Evolutionary conservation across 495 filamentous ascomycete genomes (phyloP).

Genomic region (Penicillium samsonianum): DNA sequence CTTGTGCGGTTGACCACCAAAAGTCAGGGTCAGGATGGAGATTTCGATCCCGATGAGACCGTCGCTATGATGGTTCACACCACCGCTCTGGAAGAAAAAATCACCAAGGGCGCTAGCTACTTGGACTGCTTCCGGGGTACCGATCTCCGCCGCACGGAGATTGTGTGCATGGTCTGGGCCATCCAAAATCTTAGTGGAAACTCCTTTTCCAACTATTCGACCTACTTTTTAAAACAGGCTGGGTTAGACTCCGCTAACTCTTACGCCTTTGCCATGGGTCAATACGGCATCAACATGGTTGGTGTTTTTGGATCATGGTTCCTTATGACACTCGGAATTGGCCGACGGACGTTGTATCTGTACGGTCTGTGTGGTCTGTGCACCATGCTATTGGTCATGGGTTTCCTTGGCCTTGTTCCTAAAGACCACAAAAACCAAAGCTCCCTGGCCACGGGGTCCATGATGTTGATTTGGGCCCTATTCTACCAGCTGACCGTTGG

Average conservation of each 20-base stretch:
- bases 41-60: constrained; percentile 74
- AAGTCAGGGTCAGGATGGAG: constrained; percentile 49
- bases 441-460: constrained; percentile 66
- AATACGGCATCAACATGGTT: constrained; percentile 74
- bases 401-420: constrained; percentile 68
- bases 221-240: constrained; percentile 75
- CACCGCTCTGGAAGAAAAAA: constrained; percentile 69
- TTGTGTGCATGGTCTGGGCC: constrained; percentile 78
- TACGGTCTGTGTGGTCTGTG: constrained; percentile 66
- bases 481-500: constrained; percentile 77
- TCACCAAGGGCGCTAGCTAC: constrained; percentile 68
- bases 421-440: constrained; percentile 52
- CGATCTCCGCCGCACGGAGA: constrained; percentile 74
- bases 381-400: constrained; percentile 68
- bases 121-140: constrained; percentile 74
- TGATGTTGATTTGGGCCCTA: constrained; percentile 72
- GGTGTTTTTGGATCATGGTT: constrained; percentile 75
- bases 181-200: constrained; percentile 81
- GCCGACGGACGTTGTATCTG: constrained; percentile 71
- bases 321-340: constrained; percentile 66
- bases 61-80: constrained; percentile 86
- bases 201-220: constrained; percentile 78
- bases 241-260: constrained; percentile 60
- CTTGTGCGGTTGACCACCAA: constrained; percentile 66
- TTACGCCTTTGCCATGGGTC: constrained; percentile 70